Conservation (phyloP, 345 rosid genomes). For the Leavenworthia alabamica region DNA sequence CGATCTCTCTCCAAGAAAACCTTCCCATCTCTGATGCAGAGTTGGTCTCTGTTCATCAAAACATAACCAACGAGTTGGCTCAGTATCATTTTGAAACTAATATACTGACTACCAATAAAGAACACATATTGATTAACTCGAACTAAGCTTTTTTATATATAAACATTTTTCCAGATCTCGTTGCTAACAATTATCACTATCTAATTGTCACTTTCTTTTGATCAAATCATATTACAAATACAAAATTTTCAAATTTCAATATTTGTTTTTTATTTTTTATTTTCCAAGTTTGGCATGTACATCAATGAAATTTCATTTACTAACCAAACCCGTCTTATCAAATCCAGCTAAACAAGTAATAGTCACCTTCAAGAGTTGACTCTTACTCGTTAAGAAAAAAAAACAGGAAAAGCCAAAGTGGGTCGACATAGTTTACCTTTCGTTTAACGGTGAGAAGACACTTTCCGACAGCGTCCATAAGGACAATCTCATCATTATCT, state of each 20-base stretch:
- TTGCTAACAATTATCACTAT: background rate
- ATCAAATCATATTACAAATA: background rate
- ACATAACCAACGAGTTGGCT: slow-evolving; percentile 15
- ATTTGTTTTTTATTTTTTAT: too few species aligned
- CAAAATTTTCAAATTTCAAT: background rate
- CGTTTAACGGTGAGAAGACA: slow-evolving; percentile 82
- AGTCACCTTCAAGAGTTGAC: slow-evolving; percentile 1
- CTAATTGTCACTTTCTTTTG: background rate
- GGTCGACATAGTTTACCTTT: slow-evolving; percentile 42
- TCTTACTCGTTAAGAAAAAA: background rate
- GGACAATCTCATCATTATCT: slow-evolving; percentile 63
- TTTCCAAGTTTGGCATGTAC: background rate
- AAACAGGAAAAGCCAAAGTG: background rate
- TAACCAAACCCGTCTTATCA: background rate
- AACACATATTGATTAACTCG: slow-evolving; percentile 12
- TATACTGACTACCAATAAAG: background rate
- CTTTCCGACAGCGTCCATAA: slow-evolving; percentile 74
- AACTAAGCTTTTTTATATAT: background rate
- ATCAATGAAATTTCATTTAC: background rate
- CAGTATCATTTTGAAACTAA: background rate
- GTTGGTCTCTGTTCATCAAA: slow-evolving; percentile 50
- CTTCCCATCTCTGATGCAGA: slow-evolving; percentile 68
- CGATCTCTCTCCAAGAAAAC: slow-evolving; percentile 50
- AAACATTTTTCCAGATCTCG: background rate
- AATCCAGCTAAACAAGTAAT: background rate